Conservation (phyloP, 257 asterid genomes). For the Solanum chaucha region DNA sequence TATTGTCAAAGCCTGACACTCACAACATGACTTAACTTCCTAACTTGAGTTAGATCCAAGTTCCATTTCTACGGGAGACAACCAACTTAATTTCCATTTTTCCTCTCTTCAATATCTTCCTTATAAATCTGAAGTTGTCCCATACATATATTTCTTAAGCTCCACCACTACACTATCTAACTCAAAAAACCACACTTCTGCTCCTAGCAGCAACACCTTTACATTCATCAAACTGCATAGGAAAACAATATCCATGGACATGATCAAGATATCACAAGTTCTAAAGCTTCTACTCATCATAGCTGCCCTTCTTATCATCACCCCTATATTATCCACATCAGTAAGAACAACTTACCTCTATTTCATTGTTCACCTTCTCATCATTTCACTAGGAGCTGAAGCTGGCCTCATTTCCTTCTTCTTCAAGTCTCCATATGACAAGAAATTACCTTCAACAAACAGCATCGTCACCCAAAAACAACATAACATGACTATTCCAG, state of each 20-base stretch:
- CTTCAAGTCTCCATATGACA: neutral
- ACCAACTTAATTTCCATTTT: neutral
- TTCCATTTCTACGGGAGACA: neutral
- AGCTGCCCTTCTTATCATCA: constrained; percentile 22
- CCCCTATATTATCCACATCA: constrained; percentile 33
- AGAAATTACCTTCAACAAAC: neutral
- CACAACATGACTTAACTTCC: neutral
- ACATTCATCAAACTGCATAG: neutral
- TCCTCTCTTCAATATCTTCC: neutral
- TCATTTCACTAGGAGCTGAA: constrained; percentile 44
- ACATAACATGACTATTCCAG: neutral
- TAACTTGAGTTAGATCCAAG: neutral
- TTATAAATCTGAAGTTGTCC: neutral
- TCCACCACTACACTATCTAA: neutral
- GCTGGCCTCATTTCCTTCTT: constrained; percentile 37
- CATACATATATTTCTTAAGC: neutral
- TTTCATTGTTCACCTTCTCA: constrained; percentile 39
- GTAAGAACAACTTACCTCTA: constrained; percentile 34
- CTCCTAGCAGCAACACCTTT: neutral
- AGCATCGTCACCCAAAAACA: neutral
- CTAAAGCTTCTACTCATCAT: constrained; percentile 20
- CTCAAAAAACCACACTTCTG: neutral
- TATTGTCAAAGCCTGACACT: neutral
- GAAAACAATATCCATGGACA: neutral
- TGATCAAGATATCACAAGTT: constrained; percentile 20